These are phyloP conservation scores for Solanum rostratum DNA, from an alignment of 257 asterid species.

Conservation along the genomic window DNA sequence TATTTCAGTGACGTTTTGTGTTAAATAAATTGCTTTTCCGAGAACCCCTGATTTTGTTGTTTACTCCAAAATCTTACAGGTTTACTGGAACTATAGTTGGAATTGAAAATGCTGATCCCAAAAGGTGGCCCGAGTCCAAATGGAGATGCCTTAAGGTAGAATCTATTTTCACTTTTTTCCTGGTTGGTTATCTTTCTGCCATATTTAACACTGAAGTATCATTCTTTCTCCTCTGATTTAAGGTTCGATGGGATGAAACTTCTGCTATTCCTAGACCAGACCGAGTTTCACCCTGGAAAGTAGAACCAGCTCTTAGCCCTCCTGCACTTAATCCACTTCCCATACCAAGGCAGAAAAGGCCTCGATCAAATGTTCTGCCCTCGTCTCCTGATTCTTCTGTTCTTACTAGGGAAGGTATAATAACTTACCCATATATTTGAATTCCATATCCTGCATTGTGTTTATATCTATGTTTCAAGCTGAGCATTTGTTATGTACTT, in stretches of 20 bases:
- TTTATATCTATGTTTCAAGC: neutral
- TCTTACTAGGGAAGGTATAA: constrained; percentile 75
- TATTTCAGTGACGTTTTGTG: neutral
- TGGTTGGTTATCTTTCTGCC: neutral
- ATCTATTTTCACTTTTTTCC: neutral
- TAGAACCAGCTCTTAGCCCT: constrained; percentile 83
- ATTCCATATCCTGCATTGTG: neutral
- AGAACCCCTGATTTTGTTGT: neutral
- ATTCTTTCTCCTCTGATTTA: neutral
- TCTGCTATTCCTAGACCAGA: constrained; percentile 82
- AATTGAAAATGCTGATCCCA: constrained; percentile 32
- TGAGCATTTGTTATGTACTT: constrained; percentile 1
- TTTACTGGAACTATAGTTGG: constrained; percentile 78
- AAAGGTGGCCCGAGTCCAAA: constrained; percentile 62
- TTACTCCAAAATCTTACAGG: constrained; percentile 22
- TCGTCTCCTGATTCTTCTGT: constrained; percentile 71
- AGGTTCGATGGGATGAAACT: constrained; percentile 98
- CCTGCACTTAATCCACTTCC: constrained; percentile 83
- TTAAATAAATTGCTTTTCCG: neutral
- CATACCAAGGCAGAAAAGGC: constrained; percentile 62
- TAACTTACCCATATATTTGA: neutral
- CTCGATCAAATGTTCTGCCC: constrained; percentile 54
- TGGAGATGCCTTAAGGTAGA: constrained; percentile 82
- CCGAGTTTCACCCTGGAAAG: constrained; percentile 92
- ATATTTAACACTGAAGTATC: neutral